phyloP scores from a whole-genome alignment of 768 basidiomycete genomes.

The Hortiboletus flavorubellus region DNA sequence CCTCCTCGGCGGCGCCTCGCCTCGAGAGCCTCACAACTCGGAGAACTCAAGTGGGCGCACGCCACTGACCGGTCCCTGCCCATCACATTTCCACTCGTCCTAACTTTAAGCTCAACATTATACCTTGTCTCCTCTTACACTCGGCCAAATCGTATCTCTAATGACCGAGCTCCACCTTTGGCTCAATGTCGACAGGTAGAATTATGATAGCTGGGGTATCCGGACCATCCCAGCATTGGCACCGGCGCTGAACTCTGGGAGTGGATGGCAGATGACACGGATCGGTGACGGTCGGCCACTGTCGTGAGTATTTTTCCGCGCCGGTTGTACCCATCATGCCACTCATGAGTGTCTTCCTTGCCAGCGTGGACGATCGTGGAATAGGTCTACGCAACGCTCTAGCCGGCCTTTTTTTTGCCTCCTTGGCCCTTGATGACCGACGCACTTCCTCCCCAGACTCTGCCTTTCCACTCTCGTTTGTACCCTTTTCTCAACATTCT shows the following conservation, averaged over 20 bases:
- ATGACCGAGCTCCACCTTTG: constrained; percentile 88
- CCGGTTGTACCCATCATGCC: too few species aligned
- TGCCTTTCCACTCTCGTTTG: constrained; percentile 62
- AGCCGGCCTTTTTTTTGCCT: constrained; percentile 93
- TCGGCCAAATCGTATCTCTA: constrained; percentile 83
- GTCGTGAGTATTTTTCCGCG: constrained; percentile 38
- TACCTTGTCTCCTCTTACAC: constrained; percentile 76
- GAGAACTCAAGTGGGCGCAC: constrained; percentile 45
- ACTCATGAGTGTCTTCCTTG: neutral
- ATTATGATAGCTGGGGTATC: constrained; percentile 79
- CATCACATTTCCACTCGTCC: neutral
- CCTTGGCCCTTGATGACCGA: constrained; percentile 73
- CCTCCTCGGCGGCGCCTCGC: constrained; percentile 48
- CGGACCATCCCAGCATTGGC: constrained; percentile 70
- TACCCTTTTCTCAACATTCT: constrained; percentile 40
- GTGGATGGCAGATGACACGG: constrained; percentile 70
- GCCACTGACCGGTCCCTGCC: neutral
- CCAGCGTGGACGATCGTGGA: constrained; percentile 77
- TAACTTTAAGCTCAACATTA: constrained; percentile 71
- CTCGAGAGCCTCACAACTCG: constrained; percentile 52
- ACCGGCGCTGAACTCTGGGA: constrained; percentile 89
- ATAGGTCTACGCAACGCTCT: constrained; percentile 82
- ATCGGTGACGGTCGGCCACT: constrained; percentile 27
- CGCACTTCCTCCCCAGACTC: constrained; percentile 66
- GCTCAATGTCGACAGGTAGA: constrained; percentile 91